These are phyloP conservation scores for Eimeria necatrix DNA, from an alignment of 169 alveolate genomes.

Conservation along the genomic window DNA sequence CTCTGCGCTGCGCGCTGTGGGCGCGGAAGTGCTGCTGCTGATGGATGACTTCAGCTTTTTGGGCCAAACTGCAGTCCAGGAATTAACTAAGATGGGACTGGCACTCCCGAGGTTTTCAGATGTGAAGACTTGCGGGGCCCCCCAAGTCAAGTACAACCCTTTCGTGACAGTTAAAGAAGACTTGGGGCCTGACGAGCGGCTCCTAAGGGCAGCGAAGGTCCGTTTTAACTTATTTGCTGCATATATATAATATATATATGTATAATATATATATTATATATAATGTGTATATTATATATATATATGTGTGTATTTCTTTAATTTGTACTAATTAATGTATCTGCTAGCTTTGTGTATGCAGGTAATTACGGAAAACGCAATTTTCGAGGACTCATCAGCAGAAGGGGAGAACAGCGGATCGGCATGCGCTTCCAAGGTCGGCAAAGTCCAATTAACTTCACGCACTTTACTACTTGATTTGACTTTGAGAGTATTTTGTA, in stretches of 20 bases:
- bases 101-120: conserved; percentile 6
- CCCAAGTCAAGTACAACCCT: background rate
- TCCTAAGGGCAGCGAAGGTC: conserved; percentile 10
- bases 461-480: too few species aligned
- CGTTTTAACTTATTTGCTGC: background rate
- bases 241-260: too few species aligned
- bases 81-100: background rate
- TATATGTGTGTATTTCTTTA: background rate
- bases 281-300: too few species aligned
- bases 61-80: background rate
- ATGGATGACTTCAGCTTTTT: conserved; percentile 1
- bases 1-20: background rate
- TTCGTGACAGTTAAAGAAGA: background rate
- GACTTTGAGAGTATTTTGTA: too few species aligned
- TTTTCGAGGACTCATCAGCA: background rate
- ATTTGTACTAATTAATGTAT: background rate
- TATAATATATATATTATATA: too few species aligned
- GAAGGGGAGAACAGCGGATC: too few species aligned
- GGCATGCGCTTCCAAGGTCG: too few species aligned
- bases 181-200: background rate
- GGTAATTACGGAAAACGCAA: background rate
- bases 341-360: background rate
- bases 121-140: background rate
- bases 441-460: too few species aligned
- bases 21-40: background rate